These are phyloP conservation scores for Melampsora abietis-canadensis DNA, from an alignment of 1,284 basidiomycete species.

Conservation along the genomic window DNA sequence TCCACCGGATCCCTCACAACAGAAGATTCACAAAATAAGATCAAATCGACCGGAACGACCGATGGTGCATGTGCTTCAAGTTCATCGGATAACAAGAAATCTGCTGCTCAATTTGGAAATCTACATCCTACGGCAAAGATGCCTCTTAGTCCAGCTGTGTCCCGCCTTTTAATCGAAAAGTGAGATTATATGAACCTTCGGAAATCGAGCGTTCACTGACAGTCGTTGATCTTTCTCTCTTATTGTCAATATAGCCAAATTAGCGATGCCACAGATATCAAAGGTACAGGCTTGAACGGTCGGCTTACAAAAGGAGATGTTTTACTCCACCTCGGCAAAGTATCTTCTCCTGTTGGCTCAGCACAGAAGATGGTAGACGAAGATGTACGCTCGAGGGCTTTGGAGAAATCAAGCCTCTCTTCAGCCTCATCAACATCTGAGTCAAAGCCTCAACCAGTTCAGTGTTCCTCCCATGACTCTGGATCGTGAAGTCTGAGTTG, in stretches of 20 bases:
- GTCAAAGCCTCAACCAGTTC: not conserved
- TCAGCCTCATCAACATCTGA: slow-evolving; percentile 5
- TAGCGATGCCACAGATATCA: slow-evolving; percentile 53
- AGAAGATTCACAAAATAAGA: slow-evolving; percentile 11
- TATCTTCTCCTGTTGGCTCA: slow-evolving; percentile 46
- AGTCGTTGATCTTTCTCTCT: slow-evolving; percentile 44
- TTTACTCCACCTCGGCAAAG: slow-evolving; percentile 53
- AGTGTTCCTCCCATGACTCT: not conserved
- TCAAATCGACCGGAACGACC: slow-evolving; percentile 8
- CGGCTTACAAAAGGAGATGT: slow-evolving; percentile 57
- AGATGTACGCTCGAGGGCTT: slow-evolving; percentile 20
- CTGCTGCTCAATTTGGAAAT: not conserved
- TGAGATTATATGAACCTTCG: not conserved
- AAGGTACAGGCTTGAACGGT: slow-evolving; percentile 54
- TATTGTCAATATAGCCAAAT: slow-evolving; percentile 52
- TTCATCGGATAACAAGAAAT: slow-evolving; percentile 3
- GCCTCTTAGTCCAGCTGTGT: slow-evolving; percentile 39
- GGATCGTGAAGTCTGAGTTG: not conserved
- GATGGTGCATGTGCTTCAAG: not conserved
- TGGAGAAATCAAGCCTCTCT: slow-evolving; percentile 26
- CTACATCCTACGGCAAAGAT: slow-evolving; percentile 18
- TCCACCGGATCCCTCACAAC: not conserved
- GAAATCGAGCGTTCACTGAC: too few species aligned
- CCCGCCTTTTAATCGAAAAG: slow-evolving; percentile 12
- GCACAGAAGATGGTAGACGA: slow-evolving; percentile 39